Conservation (phyloP, 176 grass and related monocot species). For the Avena sativa region DNA sequence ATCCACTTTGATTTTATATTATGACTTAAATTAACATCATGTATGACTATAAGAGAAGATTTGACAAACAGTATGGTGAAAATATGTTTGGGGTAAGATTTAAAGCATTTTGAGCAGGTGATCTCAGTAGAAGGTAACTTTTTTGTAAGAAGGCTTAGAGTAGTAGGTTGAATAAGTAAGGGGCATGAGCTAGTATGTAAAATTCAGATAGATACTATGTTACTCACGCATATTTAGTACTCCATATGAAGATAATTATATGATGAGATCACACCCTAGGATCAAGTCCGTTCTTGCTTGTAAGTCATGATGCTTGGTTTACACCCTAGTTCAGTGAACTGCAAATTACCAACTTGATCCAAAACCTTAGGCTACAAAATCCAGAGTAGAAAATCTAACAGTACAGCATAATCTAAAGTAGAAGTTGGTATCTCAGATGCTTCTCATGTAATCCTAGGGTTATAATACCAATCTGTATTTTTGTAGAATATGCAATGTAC, state of each 20-base stretch:
- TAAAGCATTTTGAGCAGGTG: slow-evolving; percentile 3
- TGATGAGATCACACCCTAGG: too few relatives aligned
- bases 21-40: neutral
- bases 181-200: neutral
- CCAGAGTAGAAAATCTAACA: neutral
- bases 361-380: neutral
- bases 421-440: neutral
- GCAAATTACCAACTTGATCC: neutral
- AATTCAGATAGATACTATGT: slow-evolving; percentile 19
- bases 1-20: slow-evolving; percentile 11
- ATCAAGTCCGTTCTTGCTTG: neutral
- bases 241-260: neutral
- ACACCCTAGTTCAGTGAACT: neutral
- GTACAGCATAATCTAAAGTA: neutral
- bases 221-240: neutral
- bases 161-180: neutral
- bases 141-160: neutral
- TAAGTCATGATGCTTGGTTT: neutral
- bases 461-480: too few relatives aligned
- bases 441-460: too few relatives aligned
- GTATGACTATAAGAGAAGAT: neutral
- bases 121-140: neutral
- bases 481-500: too few relatives aligned
- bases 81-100: neutral
- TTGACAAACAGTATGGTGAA: neutral